These are phyloP conservation scores for Pestalotiopsis sp. DNA, from an alignment of 2,329 filamentous ascomycete genomes.

Conservation along the genomic window DNA sequence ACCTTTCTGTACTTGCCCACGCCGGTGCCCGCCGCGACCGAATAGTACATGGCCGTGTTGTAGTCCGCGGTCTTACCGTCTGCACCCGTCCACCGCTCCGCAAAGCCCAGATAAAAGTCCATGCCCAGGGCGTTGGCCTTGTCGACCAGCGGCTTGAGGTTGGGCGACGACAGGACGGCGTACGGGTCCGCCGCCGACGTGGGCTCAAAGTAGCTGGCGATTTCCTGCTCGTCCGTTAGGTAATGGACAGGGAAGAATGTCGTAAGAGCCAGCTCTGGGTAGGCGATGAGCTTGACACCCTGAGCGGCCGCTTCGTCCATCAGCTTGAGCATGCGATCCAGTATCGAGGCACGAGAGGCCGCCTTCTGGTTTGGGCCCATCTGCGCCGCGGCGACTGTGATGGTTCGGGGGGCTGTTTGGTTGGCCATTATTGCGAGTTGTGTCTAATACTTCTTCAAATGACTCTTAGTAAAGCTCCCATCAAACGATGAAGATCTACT, in stretches of 20 bases:
- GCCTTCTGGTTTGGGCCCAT: conserved; percentile 46
- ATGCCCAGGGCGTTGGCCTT: conserved; percentile 45
- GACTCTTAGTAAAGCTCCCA: background rate
- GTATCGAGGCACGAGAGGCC: conserved; percentile 39
- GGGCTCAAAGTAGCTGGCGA: conserved; percentile 52
- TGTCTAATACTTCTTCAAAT: background rate
- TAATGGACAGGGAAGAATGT: conserved; percentile 58
- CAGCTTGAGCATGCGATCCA: conserved; percentile 49
- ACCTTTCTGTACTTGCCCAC: conserved; percentile 56
- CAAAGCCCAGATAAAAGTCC: conserved; percentile 54
- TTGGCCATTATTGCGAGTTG: background rate
- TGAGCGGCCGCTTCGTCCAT: conserved; percentile 44
- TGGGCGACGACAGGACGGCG: conserved; percentile 37
- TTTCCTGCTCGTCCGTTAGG: conserved; percentile 41
- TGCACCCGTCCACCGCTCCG: conserved; percentile 40
- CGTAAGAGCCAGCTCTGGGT: conserved; percentile 54
- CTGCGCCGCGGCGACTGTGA: conserved; percentile 55
- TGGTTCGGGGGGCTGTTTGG: conserved; percentile 5
- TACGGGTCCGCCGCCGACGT: conserved; percentile 35
- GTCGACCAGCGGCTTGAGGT: conserved; percentile 49
- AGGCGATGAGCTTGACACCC: conserved; percentile 50
- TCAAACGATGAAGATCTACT: background rate
- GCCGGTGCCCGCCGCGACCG: conserved; percentile 38
- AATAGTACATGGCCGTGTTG: conserved; percentile 54
- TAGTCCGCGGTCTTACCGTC: conserved; percentile 42